Percentiles rank a stretch among this genome's conserved stretches.
phyloP scores from a whole-genome alignment of 208 protist species.

The Vickermania ingenoplastis region DNA sequence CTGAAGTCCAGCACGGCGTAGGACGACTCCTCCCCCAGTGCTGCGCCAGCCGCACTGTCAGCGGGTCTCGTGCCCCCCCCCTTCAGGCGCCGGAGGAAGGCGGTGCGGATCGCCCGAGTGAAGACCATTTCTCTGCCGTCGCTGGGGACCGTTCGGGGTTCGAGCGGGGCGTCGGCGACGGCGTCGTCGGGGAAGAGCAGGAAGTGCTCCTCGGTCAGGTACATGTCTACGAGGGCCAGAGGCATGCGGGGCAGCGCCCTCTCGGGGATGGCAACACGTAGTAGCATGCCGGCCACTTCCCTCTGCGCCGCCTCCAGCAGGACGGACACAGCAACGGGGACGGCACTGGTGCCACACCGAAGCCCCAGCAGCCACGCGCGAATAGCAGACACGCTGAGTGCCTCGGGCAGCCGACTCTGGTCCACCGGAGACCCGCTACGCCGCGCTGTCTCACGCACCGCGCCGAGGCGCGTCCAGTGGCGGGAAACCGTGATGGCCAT shows the following conservation, averaged over 20 bases:
- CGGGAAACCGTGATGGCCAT: not conserved
- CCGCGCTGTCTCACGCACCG: not conserved
- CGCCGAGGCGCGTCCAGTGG: not conserved
- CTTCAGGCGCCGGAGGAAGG: not conserved
- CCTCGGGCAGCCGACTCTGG: not conserved
- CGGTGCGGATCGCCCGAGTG: not conserved
- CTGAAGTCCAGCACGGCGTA: no score
- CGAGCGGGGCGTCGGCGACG: not conserved
- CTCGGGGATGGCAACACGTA: not conserved
- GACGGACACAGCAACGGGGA: not conserved
- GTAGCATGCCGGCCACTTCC: not conserved
- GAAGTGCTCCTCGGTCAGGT: not conserved
- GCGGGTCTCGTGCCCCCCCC: no score
- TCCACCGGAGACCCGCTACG: not conserved
- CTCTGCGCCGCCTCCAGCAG: not conserved
- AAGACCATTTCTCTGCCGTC: not conserved
- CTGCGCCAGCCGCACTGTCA: no score
- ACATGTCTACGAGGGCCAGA: not conserved
- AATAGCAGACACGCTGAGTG: not conserved
- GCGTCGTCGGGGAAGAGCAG: not conserved
- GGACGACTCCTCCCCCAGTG: no score
- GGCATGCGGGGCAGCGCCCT: not conserved
- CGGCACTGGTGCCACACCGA: not conserved
- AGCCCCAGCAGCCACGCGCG: not conserved
- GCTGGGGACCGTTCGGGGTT: not conserved